Evolutionary conservation across 1,284 basidiomycete species (phyloP).

Genomic region (Irpex lacteus): DNA sequence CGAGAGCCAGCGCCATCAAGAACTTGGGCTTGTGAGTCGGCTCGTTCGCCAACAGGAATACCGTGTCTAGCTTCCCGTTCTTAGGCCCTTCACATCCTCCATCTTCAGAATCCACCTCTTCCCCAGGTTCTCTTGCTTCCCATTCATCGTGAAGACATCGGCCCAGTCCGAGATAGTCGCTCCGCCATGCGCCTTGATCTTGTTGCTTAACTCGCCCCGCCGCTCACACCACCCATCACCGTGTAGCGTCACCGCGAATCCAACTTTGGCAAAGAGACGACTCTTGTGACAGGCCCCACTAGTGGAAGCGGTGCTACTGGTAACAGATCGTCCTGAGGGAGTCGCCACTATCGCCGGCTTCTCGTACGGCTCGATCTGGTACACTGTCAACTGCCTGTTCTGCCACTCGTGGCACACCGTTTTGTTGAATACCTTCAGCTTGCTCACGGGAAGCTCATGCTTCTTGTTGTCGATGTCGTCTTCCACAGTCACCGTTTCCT

Average conservation of each 20-base stretch:
- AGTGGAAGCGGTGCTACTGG: conserved; percentile 25
- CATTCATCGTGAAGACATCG: conserved; percentile 61
- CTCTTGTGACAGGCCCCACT: conserved; percentile 19
- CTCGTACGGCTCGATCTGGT: conserved; percentile 40
- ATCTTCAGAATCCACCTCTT: conserved; percentile 52
- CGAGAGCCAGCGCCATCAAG: conserved; percentile 77
- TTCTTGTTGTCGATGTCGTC: conserved; percentile 24
- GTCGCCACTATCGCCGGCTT: conserved; percentile 37
- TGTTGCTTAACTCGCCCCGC: conserved; percentile 34
- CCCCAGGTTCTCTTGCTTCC: conserved; percentile 37
- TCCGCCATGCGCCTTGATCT: conserved; percentile 58
- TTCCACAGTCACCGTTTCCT: conserved; percentile 30
- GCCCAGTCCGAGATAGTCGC: conserved; percentile 63
- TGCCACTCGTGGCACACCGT: conserved; percentile 51
- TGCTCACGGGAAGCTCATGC: conserved; percentile 27
- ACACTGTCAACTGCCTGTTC: conserved; percentile 41
- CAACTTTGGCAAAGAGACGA: conserved; percentile 39
- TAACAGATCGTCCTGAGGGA: conserved; percentile 39
- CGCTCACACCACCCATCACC: conserved; percentile 28
- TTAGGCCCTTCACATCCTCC: conserved; percentile 36
- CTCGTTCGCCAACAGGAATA: conserved; percentile 70
- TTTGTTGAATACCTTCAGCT: conserved; percentile 46
- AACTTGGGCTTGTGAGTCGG: conserved; percentile 73
- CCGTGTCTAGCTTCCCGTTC: conserved; percentile 43
- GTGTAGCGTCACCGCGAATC: conserved; percentile 29